These are phyloP conservation scores for Agrostemma githago DNA, from an alignment of 148 eudicot species.

Conservation along the genomic window DNA sequence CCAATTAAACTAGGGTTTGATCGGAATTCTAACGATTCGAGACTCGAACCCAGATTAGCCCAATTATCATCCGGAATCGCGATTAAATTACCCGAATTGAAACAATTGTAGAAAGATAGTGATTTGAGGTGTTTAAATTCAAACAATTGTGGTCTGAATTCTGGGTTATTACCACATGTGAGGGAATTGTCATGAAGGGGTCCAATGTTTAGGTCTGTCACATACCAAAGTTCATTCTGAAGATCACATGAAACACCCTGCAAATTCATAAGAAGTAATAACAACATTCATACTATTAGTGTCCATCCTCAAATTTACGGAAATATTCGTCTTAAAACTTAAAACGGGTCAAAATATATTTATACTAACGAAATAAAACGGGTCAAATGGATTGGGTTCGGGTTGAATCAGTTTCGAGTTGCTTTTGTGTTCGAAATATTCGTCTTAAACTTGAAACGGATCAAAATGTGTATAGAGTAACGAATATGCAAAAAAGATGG, in stretches of 20 bases:
- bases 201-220: conserved; percentile 67
- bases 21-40: conserved; percentile 72
- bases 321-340: too few relatives aligned
- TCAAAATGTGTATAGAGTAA: too few relatives aligned
- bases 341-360: too few relatives aligned
- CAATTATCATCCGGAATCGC: conserved; percentile 50
- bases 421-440: too few relatives aligned
- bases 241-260: conserved; percentile 98
- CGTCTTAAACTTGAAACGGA: too few relatives aligned
- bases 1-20: conserved; percentile 73
- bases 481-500: too few relatives aligned
- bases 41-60: conserved; percentile 37
- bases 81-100: conserved; percentile 35
- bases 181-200: conserved; percentile 85
- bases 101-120: conserved; percentile 72
- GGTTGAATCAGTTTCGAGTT: too few relatives aligned
- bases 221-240: conserved; percentile 75
- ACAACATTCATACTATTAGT: too few relatives aligned
- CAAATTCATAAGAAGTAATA: conserved; percentile 15
- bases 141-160: conserved; percentile 56
- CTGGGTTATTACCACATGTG: conserved; percentile 43
- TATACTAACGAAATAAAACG: too few relatives aligned
- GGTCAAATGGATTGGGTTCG: too few relatives aligned
- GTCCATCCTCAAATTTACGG: too few relatives aligned
- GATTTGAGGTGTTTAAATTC: conserved; percentile 54